Evolutionary conservation across 768 basidiomycete genomes (phyloP), one percentile per base, ranked within the genome.

Genomic region (Collybiopsis confluens): DNA sequence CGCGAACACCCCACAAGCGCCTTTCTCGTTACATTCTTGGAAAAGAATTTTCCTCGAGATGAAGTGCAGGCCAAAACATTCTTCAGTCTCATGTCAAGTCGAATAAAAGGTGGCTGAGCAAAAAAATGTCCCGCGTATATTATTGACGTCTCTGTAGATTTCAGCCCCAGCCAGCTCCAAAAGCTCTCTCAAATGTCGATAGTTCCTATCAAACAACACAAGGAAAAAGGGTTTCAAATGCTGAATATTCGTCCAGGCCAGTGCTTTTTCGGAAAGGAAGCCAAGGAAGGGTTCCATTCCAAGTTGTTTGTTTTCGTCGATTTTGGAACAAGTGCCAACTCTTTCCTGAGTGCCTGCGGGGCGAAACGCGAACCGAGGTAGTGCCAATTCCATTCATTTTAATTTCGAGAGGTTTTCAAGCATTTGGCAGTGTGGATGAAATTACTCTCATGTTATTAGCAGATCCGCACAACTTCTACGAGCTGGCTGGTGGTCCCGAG

Each of bases 301-400:
- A 86, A 87, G 58, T 70, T 96, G 1, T 97, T 98, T 63, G 77
- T 81, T 30, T 97, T 94, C 61, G 83, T 98, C 46, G 86, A 96
- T 65, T 97, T 96, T 64, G 95, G 94, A 2, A 64, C 77, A 1
- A 71, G 76, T 4, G 96, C 88, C 23, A 96, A 94, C 59, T 74
- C 79, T 3, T 98, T 99, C 70, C 73, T 99, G 42, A 80, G 78
- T 50, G 86, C 89, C 2, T 92, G 92, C 60, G 96, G 97, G 10
- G 90, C 94, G 15, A 88, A 85, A 62, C 84, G 80, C 40, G 90
- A 93, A 62, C 95, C 96, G 3, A 53, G 48, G 48, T 50, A 40
- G n/a, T 3, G 10, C 18, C 9, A 33, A 11, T 21, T n/a, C n/a
- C n/a, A n/a, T n/a, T n/a, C n/a, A n/a, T n/a, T n/a, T n/a, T n/a